phyloP scores from a whole-genome alignment of 2,329 filamentous ascomycete species.

The Trichoderma atrobrunneum region DNA sequence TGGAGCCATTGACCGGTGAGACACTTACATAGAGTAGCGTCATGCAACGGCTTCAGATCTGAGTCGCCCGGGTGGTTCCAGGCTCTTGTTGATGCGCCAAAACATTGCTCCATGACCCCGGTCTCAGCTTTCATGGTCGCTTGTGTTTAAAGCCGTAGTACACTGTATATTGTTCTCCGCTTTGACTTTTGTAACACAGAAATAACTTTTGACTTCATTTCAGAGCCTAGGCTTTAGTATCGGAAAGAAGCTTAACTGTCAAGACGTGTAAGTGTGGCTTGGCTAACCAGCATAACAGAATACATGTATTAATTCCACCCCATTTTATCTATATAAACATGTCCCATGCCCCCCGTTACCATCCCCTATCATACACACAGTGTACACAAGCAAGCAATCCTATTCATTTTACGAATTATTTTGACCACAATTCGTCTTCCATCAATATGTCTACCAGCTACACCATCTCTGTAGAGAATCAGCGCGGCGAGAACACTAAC shows the following conservation, averaged over 20 bases:
- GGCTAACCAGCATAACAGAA: background rate
- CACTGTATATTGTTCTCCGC: background rate
- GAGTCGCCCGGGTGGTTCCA: background rate
- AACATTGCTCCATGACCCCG: background rate
- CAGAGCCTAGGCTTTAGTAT: background rate
- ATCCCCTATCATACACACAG: background rate
- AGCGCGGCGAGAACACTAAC: conserved; percentile 9
- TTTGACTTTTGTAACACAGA: background rate
- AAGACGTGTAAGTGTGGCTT: background rate
- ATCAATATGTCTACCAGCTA: conserved; percentile 12
- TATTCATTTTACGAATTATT: background rate
- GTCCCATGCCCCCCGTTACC: background rate
- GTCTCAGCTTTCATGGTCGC: background rate
- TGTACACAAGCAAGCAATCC: background rate
- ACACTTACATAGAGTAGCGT: background rate
- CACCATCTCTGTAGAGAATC: conserved; percentile 11
- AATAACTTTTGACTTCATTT: background rate
- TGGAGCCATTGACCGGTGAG: background rate
- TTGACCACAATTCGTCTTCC: background rate
- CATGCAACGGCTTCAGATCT: background rate
- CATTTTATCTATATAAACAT: background rate
- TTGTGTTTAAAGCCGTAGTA: background rate
- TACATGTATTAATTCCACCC: background rate
- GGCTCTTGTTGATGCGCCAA: background rate
- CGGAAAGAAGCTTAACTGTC: background rate